These are phyloP conservation scores for Zymoseptoria crescenta DNA, from an alignment of 2,329 filamentous ascomycete genomes.

Conservation along the genomic window DNA sequence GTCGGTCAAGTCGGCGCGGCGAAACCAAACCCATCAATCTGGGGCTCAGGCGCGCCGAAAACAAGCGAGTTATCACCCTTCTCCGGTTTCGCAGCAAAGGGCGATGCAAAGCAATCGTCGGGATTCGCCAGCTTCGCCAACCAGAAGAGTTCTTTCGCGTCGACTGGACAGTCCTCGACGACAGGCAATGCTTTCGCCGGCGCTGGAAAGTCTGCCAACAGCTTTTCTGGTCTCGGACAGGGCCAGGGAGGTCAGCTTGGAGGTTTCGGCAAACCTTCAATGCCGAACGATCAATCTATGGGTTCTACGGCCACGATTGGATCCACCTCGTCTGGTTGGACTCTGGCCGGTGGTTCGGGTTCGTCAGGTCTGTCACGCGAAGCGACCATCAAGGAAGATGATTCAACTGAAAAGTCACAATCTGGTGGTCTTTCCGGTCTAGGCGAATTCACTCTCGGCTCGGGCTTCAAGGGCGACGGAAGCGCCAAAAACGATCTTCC, in stretches of 20 bases:
- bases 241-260: slow-evolving; percentile 10
- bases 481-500: slow-evolving; percentile 52
- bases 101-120: neutral
- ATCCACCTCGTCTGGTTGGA: slow-evolving; percentile 24
- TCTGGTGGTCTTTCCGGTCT: slow-evolving; percentile 21
- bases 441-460: slow-evolving; percentile 58
- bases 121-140: neutral
- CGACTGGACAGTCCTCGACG: neutral
- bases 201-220: neutral
- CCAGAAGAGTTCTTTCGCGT: neutral
- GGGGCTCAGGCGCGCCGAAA: slow-evolving; percentile 12
- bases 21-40: slow-evolving; percentile 16
- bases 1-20: slow-evolving; percentile 18
- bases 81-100: neutral
- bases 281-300: slow-evolving; percentile 20
- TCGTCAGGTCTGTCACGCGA: slow-evolving; percentile 21
- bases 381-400: slow-evolving; percentile 18
- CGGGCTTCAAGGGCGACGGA: slow-evolving; percentile 59
- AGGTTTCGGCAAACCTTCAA: slow-evolving; percentile 9
- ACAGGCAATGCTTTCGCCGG: neutral
- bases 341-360: slow-evolving; percentile 13
- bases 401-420: slow-evolving; percentile 4
- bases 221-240: neutral
- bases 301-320: slow-evolving; percentile 37
- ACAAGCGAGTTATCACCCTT: neutral